phyloP scores from a whole-genome alignment of 2,329 filamentous ascomycete genomes.

The Neofusicoccum parvum region DNA sequence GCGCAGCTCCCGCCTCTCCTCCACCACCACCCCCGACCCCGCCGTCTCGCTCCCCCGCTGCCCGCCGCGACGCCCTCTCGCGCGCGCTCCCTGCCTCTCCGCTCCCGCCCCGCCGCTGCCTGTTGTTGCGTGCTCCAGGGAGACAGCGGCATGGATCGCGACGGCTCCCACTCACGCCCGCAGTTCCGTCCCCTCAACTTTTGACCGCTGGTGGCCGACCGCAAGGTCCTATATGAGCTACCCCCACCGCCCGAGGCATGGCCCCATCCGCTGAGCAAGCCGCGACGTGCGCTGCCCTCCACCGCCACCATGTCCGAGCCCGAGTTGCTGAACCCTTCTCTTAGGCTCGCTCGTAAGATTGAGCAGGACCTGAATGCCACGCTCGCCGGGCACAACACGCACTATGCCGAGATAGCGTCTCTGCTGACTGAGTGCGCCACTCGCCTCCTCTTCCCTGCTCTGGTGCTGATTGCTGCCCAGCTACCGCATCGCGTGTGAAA shows the following conservation, averaged over 20 bases:
- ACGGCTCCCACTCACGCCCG: constrained; percentile 49
- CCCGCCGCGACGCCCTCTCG: not conserved
- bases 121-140: constrained; percentile 18
- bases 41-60: not conserved
- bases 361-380: constrained; percentile 53
- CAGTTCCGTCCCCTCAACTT: constrained; percentile 54
- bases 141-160: constrained; percentile 54
- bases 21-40: not conserved
- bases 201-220: constrained; percentile 49
- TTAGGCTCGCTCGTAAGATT: constrained; percentile 47
- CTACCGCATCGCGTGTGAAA: constrained; percentile 72
- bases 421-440: constrained; percentile 39
- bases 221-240: constrained; percentile 49
- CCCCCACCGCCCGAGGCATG: constrained; percentile 40
- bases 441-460: not conserved
- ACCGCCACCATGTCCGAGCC: not conserved
- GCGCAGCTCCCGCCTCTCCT: not conserved
- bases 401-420: constrained; percentile 53
- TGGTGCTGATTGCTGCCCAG: constrained; percentile 43
- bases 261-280: constrained; percentile 52
- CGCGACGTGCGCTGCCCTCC: constrained; percentile 50
- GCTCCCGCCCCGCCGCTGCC: constrained; percentile 1
- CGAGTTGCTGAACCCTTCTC: constrained; percentile 28
- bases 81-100: not conserved
- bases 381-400: constrained; percentile 53